These are phyloP conservation scores for Syzygium oleosum DNA, from an alignment of 345 rosid species.

Conservation along the genomic window DNA sequence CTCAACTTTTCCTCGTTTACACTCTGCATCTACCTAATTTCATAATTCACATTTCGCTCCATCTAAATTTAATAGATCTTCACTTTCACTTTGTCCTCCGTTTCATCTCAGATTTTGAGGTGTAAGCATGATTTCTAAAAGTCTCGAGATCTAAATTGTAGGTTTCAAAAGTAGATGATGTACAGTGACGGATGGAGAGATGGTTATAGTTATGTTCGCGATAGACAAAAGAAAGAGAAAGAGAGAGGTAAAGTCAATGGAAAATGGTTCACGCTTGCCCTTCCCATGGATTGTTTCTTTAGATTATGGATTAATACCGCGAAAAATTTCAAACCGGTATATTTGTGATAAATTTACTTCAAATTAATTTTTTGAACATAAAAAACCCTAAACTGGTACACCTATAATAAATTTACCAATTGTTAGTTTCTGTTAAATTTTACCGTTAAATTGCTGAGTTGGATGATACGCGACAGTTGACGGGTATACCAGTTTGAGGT, in stretches of 20 bases:
- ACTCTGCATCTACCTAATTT: neutral
- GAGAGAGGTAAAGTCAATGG: neutral
- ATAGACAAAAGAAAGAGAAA: neutral
- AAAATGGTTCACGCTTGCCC: neutral
- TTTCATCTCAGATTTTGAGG: neutral
- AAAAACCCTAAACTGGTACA: too few relatives aligned
- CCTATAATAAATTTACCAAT: too few relatives aligned
- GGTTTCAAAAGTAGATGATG: neutral
- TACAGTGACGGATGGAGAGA: neutral
- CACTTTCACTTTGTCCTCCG: neutral
- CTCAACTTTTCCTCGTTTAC: neutral
- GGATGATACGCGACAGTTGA: too few relatives aligned
- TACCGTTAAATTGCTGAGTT: too few relatives aligned
- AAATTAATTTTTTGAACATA: too few relatives aligned
- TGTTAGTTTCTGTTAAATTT: too few relatives aligned
- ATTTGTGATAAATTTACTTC: too few relatives aligned
- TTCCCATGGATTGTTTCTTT: neutral
- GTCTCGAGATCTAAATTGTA: neutral
- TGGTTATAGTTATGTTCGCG: neutral
- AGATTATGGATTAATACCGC: neutral
- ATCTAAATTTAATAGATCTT: neutral
- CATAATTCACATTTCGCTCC: neutral
- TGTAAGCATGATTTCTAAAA: neutral
- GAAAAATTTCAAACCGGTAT: too few relatives aligned
- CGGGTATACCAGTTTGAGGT: too few relatives aligned